These are phyloP conservation scores for Wickerhamomyces hampshirensis DNA, from an alignment of 805 yeast species.

Conservation along the genomic window DNA sequence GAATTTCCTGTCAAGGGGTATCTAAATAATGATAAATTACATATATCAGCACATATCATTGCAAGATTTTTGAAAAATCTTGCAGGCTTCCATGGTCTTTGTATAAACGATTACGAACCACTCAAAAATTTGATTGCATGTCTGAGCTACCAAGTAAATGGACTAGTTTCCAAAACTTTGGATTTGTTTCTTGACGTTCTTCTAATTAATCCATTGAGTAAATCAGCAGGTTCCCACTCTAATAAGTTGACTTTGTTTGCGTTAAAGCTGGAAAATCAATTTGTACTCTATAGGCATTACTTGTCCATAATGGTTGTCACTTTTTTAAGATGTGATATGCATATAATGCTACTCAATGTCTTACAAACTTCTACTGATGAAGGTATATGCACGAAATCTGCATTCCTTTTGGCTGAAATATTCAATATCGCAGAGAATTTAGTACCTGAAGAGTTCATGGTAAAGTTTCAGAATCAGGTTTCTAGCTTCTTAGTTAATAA, in stretches of 20 bases:
- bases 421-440: slow-evolving; percentile 47
- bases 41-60: slow-evolving; percentile 55
- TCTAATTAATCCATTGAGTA: slow-evolving; percentile 47
- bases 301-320: slow-evolving; percentile 55
- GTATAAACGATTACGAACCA: slow-evolving; percentile 50
- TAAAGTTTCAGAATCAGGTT: slow-evolving; percentile 3
- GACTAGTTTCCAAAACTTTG: slow-evolving; percentile 56
- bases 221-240: slow-evolving; percentile 5
- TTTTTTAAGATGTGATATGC: slow-evolving; percentile 52
- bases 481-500: slow-evolving; percentile 1
- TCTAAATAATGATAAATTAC: slow-evolving; percentile 48
- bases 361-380: slow-evolving; percentile 40
- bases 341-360: slow-evolving; percentile 40
- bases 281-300: slow-evolving; percentile 52
- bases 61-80: slow-evolving; percentile 61
- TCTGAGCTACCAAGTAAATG: slow-evolving; percentile 51
- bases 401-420: slow-evolving; percentile 60
- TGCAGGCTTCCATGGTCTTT: slow-evolving; percentile 69
- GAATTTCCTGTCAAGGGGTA: slow-evolving; percentile 49
- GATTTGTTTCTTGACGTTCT: slow-evolving; percentile 70
- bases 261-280: slow-evolving; percentile 36
- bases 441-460: slow-evolving; percentile 44
- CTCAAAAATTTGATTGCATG: slow-evolving; percentile 56
- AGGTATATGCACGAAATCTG: slow-evolving; percentile 51
- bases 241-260: slow-evolving; percentile 21